Conservation (phyloP, 139 green algal species). For the Chlorella sorokiniana region DNA sequence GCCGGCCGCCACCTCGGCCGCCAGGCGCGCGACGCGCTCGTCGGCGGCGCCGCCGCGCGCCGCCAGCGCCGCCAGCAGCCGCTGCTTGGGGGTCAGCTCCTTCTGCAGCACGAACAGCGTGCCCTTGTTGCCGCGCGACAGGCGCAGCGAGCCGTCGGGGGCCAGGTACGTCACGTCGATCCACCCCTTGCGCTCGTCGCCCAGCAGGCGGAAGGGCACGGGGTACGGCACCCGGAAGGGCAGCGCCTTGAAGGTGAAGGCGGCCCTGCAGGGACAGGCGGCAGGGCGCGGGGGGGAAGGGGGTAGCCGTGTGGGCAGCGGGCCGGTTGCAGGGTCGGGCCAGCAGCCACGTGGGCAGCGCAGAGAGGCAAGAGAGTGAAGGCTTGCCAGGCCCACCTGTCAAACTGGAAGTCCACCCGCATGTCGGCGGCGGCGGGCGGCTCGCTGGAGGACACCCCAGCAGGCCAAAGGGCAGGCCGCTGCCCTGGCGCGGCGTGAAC, state of each 20-base stretch:
- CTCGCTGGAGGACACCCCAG: slow-evolving; percentile 71
- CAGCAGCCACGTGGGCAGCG: no score
- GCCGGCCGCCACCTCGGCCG: slow-evolving; percentile 37
- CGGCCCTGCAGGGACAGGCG: slow-evolving; percentile 44
- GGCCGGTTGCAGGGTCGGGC: no score
- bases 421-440: slow-evolving; percentile 58
- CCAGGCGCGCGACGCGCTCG: slow-evolving; percentile 34
- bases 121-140: slow-evolving; percentile 87
- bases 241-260: slow-evolving; percentile 86
- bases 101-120: slow-evolving; percentile 69
- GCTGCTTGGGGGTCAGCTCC: slow-evolving; percentile 56
- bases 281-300: background rate
- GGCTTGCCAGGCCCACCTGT: slow-evolving; percentile 31
- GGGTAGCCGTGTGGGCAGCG: no score
- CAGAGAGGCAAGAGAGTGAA: no score
- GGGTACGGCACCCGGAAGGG: slow-evolving; percentile 94
- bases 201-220: slow-evolving; percentile 94
- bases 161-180: slow-evolving; percentile 87
- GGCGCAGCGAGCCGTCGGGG: slow-evolving; percentile 62
- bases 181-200: slow-evolving; percentile 94
- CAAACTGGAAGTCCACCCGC: slow-evolving; percentile 91
- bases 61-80: slow-evolving; percentile 52
- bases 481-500: slow-evolving; percentile 72
- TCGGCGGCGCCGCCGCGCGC: slow-evolving; percentile 18
- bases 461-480: slow-evolving; percentile 81